Evolutionary conservation across 1,284 basidiomycete genomes (phyloP), one percentile per base, ranked within the genome.

Genomic region (Ganoderma sinense): DNA sequence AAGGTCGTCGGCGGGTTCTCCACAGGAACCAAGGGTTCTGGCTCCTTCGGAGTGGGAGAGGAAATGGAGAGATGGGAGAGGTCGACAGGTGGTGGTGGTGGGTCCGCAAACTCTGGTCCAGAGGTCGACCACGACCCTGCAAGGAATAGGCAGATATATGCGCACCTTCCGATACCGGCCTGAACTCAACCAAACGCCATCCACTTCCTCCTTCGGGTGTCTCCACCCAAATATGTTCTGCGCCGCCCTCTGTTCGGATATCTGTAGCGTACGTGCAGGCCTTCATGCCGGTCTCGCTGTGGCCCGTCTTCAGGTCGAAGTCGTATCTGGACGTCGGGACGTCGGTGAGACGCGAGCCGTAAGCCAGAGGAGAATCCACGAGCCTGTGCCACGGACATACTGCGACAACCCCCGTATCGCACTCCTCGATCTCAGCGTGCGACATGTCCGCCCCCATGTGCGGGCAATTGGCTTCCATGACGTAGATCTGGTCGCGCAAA

Each of bases 361-460:
- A 40, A 18, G 20, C 40, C 29, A n/a, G n/a, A n/a, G n/a, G 61
- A 68, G 69, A 78, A 79, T 66, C 78, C 36, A 64, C 86, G 73
- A 79, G 92, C 86, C 93, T 88, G 81, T 97, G 94, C 92, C 93
- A 95, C 5, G 95, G 94, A 80, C 94, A 95, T 5, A 95, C 92
- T 60, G 89, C 88, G 16, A 90, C 88, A 23, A 86, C 77, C 60
- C 82, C 87, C 60, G 78, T 84, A 71, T 89, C 91, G 68, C 85
- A 89, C 69, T 93, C 91, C 75, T 94, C 92, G 18, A 93, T 91
- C 45, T 93, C 91, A 0, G 92, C 93, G 80, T 94, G 92, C 40
- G 91, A 93, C 77, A 96, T 86, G 64, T 95, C 94, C 6, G 94
- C 94, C 2, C 94, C 94, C 3, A 95, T 86, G 81, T 96, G 95